Percentiles rank a stretch among this genome's conserved stretches.
Evolutionary conservation across 1,284 basidiomycete genomes (phyloP).

Genomic region (Ustilago esculenta): DNA sequence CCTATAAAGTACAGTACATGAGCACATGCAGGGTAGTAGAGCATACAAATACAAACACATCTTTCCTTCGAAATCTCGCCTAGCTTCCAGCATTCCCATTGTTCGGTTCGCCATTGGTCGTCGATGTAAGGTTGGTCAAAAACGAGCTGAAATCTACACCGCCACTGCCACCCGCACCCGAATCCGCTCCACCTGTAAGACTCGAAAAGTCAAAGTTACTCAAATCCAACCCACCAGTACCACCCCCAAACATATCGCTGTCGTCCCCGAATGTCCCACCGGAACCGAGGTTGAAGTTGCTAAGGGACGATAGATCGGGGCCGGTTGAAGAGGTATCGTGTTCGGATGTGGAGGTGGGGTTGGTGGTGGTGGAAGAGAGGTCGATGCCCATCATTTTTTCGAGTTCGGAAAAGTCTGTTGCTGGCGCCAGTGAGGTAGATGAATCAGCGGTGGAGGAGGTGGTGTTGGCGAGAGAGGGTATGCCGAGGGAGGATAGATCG

Average conservation of each 20-base stretch:
- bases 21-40: neutral
- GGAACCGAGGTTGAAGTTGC: constrained; percentile 15
- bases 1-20: too few species aligned
- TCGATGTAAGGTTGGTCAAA: constrained; percentile 59
- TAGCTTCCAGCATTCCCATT: constrained; percentile 47
- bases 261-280: constrained; percentile 9
- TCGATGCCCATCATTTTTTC: constrained; percentile 48
- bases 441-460: constrained; percentile 2
- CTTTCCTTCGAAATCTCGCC: constrained; percentile 18
- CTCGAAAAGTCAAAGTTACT: constrained; percentile 44
- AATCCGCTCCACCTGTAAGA: constrained; percentile 46
- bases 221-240: constrained; percentile 28
- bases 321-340: neutral
- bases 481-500: constrained; percentile 38
- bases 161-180: constrained; percentile 63
- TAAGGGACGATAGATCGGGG: constrained; percentile 20
- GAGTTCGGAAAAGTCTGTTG: constrained; percentile 26
- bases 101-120: constrained; percentile 54
- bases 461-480: constrained; percentile 11
- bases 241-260: constrained; percentile 26
- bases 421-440: constrained; percentile 6
- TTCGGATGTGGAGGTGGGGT: neutral
- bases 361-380: constrained; percentile 13
- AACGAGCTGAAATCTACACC: constrained; percentile 64
- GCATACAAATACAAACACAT: constrained; percentile 38